A percentile compares a stretch with the other conserved stretches of the same genome.
Conservation (phyloP, 371 early-diverging fungal species). For the Zopfochytrium polystomum region DNA sequence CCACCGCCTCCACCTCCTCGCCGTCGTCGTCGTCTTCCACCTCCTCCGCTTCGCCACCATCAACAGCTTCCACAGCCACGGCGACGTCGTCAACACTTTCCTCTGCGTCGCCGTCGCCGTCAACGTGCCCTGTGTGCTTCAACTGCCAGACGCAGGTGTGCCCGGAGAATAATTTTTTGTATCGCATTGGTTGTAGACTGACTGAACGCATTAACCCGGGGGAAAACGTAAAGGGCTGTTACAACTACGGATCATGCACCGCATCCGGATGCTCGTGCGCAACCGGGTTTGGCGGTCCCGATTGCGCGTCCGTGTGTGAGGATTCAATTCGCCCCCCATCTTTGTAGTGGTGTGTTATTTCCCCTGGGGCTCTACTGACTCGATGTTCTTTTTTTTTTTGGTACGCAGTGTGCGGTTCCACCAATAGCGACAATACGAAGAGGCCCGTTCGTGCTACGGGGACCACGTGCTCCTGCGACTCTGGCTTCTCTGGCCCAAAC, state of each 20-base stretch:
- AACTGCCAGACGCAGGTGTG: slow-evolving; percentile 21
- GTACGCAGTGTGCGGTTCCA: slow-evolving; percentile 32
- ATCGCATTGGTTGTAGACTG: neutral
- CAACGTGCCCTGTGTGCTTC: slow-evolving; percentile 29
- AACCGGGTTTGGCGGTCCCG: slow-evolving; percentile 84
- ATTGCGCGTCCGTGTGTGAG: no score
- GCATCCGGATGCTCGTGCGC: slow-evolving; percentile 66
- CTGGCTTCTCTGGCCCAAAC: slow-evolving; percentile 89
- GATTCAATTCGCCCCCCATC: slow-evolving; percentile 42
- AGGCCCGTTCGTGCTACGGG: slow-evolving; percentile 56
- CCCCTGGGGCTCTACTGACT: neutral
- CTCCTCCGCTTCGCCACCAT: no score
- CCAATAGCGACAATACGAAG: slow-evolving; percentile 13
- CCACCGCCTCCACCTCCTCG: neutral
- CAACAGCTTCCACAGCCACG: no score
- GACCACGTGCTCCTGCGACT: slow-evolving; percentile 64
- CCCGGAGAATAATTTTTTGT: neutral
- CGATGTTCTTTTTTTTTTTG: neutral
- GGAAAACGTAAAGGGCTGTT: no score
- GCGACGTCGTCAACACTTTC: no score
- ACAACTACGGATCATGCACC: slow-evolving; percentile 37
- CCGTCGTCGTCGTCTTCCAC: neutral
- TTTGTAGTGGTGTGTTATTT: neutral
- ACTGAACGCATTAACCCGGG: no score
- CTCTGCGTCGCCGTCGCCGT: neutral